Conservation (phyloP, 208 protist species). For the Crithidia expoeki region DNA sequence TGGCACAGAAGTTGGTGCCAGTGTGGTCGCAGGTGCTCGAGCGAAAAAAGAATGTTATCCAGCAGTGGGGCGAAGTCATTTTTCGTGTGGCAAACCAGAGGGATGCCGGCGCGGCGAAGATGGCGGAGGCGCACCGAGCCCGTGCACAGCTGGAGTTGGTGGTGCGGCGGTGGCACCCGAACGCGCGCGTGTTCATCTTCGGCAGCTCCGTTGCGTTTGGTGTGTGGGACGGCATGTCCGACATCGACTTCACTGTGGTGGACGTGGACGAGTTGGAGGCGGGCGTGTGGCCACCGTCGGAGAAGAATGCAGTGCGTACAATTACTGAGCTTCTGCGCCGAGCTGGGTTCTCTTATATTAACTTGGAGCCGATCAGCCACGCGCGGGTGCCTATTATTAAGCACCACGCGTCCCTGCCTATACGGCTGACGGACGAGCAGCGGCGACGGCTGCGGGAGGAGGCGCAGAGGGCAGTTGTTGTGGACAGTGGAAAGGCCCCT, state of each 20-base stretch:
- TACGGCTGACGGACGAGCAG: slow-evolving; percentile 41
- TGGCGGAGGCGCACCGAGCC: slow-evolving; percentile 80
- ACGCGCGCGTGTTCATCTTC: slow-evolving; percentile 83
- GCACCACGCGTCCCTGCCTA: slow-evolving; percentile 85
- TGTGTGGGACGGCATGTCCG: slow-evolving; percentile 86
- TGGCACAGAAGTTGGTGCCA: slow-evolving; percentile 50
- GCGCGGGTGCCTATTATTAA: slow-evolving; percentile 92
- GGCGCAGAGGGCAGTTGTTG: slow-evolving; percentile 1
- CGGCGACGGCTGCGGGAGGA: slow-evolving; percentile 18
- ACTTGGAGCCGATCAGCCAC: slow-evolving; percentile 84
- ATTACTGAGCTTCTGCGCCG: slow-evolving; percentile 85
- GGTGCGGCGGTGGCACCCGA: slow-evolving; percentile 77
- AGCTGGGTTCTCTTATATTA: slow-evolving; percentile 83
- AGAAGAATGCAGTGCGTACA: slow-evolving; percentile 82
- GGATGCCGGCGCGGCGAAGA: slow-evolving; percentile 77
- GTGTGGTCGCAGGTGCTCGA: slow-evolving; percentile 49
- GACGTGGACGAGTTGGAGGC: slow-evolving; percentile 71
- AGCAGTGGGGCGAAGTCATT: slow-evolving; percentile 55
- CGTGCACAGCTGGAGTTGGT: slow-evolving; percentile 83
- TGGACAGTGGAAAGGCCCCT: too few species aligned
- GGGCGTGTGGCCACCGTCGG: slow-evolving; percentile 75
- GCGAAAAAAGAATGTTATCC: slow-evolving; percentile 39
- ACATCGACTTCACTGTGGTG: slow-evolving; percentile 92
- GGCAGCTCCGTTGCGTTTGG: slow-evolving; percentile 84
- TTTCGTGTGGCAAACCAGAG: slow-evolving; percentile 62